Percentiles rank a stretch among this genome's conserved stretches.
Evolutionary conservation across 768 basidiomycete species (phyloP).

Genomic region (Mrakia frigida): DNA sequence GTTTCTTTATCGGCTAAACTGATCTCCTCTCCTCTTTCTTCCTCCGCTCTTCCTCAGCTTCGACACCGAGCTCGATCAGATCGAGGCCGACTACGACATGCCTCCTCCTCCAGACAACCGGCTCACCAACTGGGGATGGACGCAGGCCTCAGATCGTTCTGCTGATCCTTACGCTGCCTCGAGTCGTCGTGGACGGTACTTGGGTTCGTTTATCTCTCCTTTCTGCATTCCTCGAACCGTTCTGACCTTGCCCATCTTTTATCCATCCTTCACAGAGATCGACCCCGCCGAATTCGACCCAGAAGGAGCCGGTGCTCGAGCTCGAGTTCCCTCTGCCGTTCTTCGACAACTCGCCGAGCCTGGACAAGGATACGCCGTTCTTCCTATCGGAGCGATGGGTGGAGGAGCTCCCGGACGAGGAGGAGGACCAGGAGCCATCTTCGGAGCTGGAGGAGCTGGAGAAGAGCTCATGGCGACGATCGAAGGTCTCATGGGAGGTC

Average conservation of each 20-base stretch:
- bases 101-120: slow-evolving; percentile 25
- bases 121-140: slow-evolving; percentile 36
- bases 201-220: neutral
- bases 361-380: slow-evolving; percentile 46
- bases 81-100: slow-evolving; percentile 33
- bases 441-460: slow-evolving; percentile 30
- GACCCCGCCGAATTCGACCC: slow-evolving; percentile 14
- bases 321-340: slow-evolving; percentile 49
- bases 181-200: slow-evolving; percentile 14
- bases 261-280: neutral
- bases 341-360: slow-evolving; percentile 75
- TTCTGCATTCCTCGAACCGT: neutral
- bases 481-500: slow-evolving; percentile 59
- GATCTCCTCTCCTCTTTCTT: neutral
- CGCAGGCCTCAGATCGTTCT: slow-evolving; percentile 3
- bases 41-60: neutral
- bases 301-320: neutral
- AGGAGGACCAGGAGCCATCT: slow-evolving; percentile 50
- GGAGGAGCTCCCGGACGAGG: slow-evolving; percentile 53
- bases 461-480: slow-evolving; percentile 67
- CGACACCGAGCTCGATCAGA: slow-evolving; percentile 27
- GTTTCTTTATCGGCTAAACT: neutral
- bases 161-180: neutral
- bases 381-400: neutral
- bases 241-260: neutral